These are phyloP conservation scores for Aphanocladium album DNA, from an alignment of 2,329 filamentous ascomycete species.

Conservation along the genomic window DNA sequence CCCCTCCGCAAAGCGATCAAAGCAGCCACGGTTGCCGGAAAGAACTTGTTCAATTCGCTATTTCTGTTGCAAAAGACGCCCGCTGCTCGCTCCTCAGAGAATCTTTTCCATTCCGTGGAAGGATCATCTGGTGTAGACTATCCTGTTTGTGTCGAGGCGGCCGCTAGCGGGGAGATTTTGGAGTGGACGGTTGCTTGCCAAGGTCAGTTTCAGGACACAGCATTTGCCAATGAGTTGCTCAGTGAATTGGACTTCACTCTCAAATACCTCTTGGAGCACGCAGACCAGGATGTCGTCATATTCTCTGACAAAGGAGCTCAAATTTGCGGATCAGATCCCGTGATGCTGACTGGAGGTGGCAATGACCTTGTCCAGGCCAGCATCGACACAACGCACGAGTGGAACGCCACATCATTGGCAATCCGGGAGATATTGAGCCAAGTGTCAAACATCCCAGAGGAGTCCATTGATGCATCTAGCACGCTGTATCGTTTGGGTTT, in stretches of 20 bases:
- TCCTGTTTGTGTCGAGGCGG: slow-evolving; percentile 76
- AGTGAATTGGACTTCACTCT: slow-evolving; percentile 56
- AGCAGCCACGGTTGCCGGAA: slow-evolving; percentile 28
- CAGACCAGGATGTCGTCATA: slow-evolving; percentile 47
- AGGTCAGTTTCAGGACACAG: slow-evolving; percentile 29
- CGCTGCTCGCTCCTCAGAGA: background rate
- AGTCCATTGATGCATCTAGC: slow-evolving; percentile 54
- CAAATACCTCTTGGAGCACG: slow-evolving; percentile 44
- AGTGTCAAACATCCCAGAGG: slow-evolving; percentile 55
- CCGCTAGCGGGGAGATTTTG: slow-evolving; percentile 50
- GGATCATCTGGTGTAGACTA: slow-evolving; percentile 71
- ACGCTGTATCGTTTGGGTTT: slow-evolving; percentile 81
- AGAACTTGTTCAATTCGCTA: slow-evolving; percentile 48
- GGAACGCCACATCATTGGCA: slow-evolving; percentile 29
- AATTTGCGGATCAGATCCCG: slow-evolving; percentile 57
- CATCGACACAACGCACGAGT: slow-evolving; percentile 17
- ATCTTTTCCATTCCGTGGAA: slow-evolving; percentile 58
- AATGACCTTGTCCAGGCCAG: background rate
- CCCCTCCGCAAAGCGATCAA: slow-evolving; percentile 67
- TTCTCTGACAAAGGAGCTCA: slow-evolving; percentile 50
- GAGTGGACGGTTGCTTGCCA: slow-evolving; percentile 71
- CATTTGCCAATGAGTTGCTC: slow-evolving; percentile 48
- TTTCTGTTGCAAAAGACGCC: slow-evolving; percentile 48
- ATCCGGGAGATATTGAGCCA: slow-evolving; percentile 47
- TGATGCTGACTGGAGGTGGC: slow-evolving; percentile 1